A percentile compares a stretch with the other conserved stretches of the same genome.
Conservation (phyloP, 164 flowering plant genomes). For the Taxillus chinensis region DNA sequence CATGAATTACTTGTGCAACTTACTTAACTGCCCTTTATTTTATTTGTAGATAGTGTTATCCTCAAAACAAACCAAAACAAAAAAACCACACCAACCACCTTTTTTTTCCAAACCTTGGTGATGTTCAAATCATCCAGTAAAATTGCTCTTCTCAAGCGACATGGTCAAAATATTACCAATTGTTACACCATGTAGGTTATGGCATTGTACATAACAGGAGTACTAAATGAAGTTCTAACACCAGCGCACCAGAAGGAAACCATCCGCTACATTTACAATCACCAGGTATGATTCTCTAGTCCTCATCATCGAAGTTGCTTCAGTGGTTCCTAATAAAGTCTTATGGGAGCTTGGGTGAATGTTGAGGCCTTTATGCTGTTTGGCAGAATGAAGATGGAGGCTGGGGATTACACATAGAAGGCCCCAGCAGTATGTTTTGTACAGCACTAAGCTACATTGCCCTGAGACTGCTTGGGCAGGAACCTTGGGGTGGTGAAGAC, state of each 20-base stretch:
- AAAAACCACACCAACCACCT: not conserved
- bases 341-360: too few species aligned
- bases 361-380: too few species aligned
- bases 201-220: slow-evolving; percentile 24
- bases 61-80: too few species aligned
- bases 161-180: not conserved
- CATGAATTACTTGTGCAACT: too few species aligned
- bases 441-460: slow-evolving; percentile 26
- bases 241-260: slow-evolving; percentile 28
- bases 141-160: not conserved
- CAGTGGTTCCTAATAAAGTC: too few species aligned
- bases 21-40: too few species aligned
- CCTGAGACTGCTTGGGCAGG: slow-evolving; percentile 29
- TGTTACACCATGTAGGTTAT: slow-evolving; percentile 16
- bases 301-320: too few species aligned
- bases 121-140: too few species aligned
- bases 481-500: slow-evolving; percentile 17
- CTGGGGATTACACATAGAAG: slow-evolving; percentile 38
- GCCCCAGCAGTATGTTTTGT: slow-evolving; percentile 35
- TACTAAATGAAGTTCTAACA: slow-evolving; percentile 12
- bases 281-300: slow-evolving; percentile 20
- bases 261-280: slow-evolving; percentile 27
- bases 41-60: too few species aligned
- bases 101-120: not conserved
- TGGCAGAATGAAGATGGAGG: slow-evolving; percentile 43